Base-by-base conservation (phyloP, 1,139 yeast genomes). In the Eremothecium cymbalariae region DNA sequence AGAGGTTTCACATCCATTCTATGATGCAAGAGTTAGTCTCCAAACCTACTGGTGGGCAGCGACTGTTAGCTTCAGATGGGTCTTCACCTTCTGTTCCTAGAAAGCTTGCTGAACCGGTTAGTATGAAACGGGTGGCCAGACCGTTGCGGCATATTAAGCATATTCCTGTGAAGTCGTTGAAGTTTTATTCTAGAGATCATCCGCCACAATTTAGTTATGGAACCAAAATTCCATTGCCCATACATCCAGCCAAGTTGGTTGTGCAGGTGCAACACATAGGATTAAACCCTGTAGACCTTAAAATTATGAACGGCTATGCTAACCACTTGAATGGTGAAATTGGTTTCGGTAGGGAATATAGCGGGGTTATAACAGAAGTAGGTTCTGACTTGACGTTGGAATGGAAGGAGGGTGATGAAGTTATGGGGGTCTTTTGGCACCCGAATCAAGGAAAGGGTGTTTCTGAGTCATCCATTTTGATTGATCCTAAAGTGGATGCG, bases 281-380 rank as follows among this genome's bases (percentile, higher is more conserved):
- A 0, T 59, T 80, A 33, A 83, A 81, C 48, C 93, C 94, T 0
- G 65, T 80, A 28, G 94, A 83, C 53, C 43, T 70, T 35, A 61
- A 77, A 36, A 48, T 77, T 31, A 63, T 66, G 47, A 62, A 67
- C 39, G 50, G 63, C 38, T 48, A 59, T 58, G 37, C 61, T 50
- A 25, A 51, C 43, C 48, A 57, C 48, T 44, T 62, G 59, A 50
- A 59, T 57, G 40, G 62, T 52, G 65, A 63, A 24, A 70, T 72
- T 36, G 85, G 84, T 6, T 50, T 77, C 19, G 88, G 90, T 3
- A 63, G 73, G 40, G 95, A 83, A 49, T 82, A 70, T 48, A 58
- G 80, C 8, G 95, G 95, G 23, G 62, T 63, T 1, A 65, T 83
- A 22, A 68, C 68, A 2, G 67, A 73, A 23, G 73, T 77, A 31